Percentiles rank a stretch among this genome's conserved stretches.
Conservation (phyloP, 257 asterid species). For the Salvia hispanica region DNA sequence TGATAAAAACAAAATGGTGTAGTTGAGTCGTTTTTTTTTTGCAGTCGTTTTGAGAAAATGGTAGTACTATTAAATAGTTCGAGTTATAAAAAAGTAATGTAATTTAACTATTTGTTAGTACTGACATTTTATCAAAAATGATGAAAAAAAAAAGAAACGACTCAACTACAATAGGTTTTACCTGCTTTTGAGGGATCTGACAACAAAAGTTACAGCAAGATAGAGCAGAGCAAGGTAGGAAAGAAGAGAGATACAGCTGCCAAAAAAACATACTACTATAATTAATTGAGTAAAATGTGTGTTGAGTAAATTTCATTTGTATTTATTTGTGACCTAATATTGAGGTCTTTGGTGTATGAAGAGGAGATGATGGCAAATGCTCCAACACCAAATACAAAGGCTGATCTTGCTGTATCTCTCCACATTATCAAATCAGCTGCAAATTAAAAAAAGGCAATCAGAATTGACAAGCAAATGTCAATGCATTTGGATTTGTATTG, state of each 20-base stretch:
- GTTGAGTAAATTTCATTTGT: not conserved
- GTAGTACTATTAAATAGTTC: no score
- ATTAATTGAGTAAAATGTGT: no score
- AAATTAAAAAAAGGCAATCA: not conserved
- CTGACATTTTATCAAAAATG: no score
- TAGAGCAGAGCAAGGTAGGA: conserved; percentile 77
- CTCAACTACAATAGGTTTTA: conserved; percentile 17
- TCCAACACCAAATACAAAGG: conserved; percentile 83
- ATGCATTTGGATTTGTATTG: no score
- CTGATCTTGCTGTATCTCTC: conserved; percentile 82
- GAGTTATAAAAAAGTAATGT: no score
- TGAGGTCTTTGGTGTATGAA: conserved; percentile 76
- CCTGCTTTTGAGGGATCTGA: conserved; percentile 75
- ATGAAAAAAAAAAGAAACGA: no score
- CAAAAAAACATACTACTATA: not conserved
- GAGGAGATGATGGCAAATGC: conserved; percentile 73
- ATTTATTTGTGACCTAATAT: conserved; percentile 54
- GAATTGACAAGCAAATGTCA: not conserved
- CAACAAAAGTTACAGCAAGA: conserved; percentile 74
- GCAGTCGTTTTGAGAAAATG: no score
- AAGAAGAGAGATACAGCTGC: conserved; percentile 79
- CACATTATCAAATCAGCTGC: conserved; percentile 87
- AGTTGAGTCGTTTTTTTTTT: no score
- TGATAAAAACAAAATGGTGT: not conserved
- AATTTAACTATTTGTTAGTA: no score